Percentiles rank a stretch among this genome's conserved stretches.
Evolutionary conservation across 257 asterid species (phyloP).

Genomic region (Dorcoceras hygrometricum): DNA sequence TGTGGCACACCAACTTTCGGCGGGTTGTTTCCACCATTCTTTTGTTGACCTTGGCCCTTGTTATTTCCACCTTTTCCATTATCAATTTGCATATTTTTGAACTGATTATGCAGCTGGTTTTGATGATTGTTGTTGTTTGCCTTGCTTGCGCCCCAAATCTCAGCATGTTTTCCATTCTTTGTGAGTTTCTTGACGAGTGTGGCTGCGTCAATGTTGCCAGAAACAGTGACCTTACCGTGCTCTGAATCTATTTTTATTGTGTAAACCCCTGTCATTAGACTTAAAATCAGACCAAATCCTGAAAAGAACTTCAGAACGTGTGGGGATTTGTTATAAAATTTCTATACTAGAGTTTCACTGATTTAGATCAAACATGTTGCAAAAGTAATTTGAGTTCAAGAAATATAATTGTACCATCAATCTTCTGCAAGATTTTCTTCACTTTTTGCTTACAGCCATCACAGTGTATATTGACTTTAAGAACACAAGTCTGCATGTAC

Average conservation of each 20-base stretch:
- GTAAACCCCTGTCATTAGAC: slow-evolving; percentile 61
- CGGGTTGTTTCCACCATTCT: slow-evolving; percentile 38
- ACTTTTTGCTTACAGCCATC: slow-evolving; percentile 32
- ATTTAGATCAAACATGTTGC: neutral
- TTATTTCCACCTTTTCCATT: slow-evolving; percentile 48
- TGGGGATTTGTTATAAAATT: no score
- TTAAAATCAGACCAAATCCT: neutral
- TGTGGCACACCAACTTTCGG: slow-evolving; percentile 26
- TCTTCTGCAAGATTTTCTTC: slow-evolving; percentile 29
- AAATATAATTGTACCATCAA: slow-evolving; percentile 23
- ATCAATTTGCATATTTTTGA: slow-evolving; percentile 61
- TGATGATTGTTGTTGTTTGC: slow-evolving; percentile 38
- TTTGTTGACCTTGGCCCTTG: slow-evolving; percentile 38
- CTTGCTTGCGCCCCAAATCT: slow-evolving; percentile 82
- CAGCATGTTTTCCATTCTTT: slow-evolving; percentile 81
- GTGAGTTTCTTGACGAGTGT: slow-evolving; percentile 79
- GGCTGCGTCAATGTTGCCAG: slow-evolving; percentile 76
- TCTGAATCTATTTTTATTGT: slow-evolving; percentile 72
- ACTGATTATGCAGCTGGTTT: slow-evolving; percentile 46
- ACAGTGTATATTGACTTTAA: slow-evolving; percentile 30
- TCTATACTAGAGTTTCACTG: neutral
- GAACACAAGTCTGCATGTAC: slow-evolving; percentile 31
- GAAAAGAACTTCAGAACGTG: no score
- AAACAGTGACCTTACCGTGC: slow-evolving; percentile 82
- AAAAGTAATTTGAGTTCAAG: neutral